Evolutionary conservation across 768 basidiomycete species (phyloP), one percentile per base, ranked within the genome.

Genomic region (Tulasnella sp.): DNA sequence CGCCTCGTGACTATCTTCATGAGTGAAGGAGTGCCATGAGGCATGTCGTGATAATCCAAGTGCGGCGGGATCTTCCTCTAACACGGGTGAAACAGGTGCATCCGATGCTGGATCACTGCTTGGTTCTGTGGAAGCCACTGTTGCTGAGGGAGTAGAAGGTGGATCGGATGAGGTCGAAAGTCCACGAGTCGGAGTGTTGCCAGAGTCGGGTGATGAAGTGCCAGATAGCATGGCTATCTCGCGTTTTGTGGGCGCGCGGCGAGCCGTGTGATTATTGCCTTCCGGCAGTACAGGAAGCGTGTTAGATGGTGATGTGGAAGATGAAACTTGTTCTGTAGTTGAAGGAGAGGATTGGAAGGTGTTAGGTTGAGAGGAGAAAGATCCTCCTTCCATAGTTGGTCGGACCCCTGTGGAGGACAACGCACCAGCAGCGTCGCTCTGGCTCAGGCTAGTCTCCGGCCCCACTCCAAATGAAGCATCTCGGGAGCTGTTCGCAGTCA

Each of bases 11-110:
- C 62, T 68, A 14, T 68, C 62, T 68, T 68, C 62, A 36, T 31
- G 62, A 68, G 62, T 68, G 62, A 68, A 68, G 31, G 62, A 68
- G 27, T 68, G 62, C 62, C 62, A 68, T 68, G 62, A 68, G 62
- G 62, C 62, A 68, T 31, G 62, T 34, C 62, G 62, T 68, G 62
- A 68, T 27, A 68, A 18, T 68, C 62, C 62, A 68, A 68, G 62
- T 68, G 75, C 52, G 52, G 76, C 76, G 38, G 76, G 76, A 77
- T 77, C 76, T 39, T 62, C 58, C 42, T 77, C 76, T 31, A 77
- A 38, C 31, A 42, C 36, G 36, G 68, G 24, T 19, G 62, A 68
- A 68, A 68, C 76, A 36, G 68, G 31, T 39, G 76, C 58, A 42
- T 39, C 76, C 27, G 56, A 62, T 42, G 76, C 48, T 39, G 76